Percentiles rank a stretch among this genome's conserved stretches.
Conservation (phyloP, 2,329 filamentous ascomycete genomes). For the Xylaria sp. region DNA sequence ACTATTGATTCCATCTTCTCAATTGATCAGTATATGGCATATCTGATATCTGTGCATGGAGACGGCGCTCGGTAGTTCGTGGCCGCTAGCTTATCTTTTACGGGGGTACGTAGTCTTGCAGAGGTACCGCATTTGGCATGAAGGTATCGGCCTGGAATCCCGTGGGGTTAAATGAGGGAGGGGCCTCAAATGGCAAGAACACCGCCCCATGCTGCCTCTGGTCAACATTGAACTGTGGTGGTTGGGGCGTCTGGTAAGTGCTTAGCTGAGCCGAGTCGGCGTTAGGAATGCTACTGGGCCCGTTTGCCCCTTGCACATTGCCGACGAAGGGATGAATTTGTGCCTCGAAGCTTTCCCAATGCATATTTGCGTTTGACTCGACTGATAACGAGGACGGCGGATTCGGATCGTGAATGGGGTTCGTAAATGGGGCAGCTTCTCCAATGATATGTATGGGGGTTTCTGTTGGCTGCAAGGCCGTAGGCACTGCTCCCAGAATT, state of each 20-base stretch:
- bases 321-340: constrained; percentile 22
- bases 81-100: constrained; percentile 1
- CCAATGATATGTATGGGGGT: constrained; percentile 17
- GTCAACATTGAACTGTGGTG: constrained; percentile 19
- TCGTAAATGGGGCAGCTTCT: constrained; percentile 15
- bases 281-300: constrained; percentile 5
- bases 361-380: constrained; percentile 14
- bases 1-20: not conserved
- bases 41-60: not conserved
- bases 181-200: constrained; percentile 23
- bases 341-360: constrained; percentile 25
- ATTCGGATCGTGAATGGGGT: constrained; percentile 16
- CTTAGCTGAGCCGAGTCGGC: constrained; percentile 9
- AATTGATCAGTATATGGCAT: not conserved
- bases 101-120: constrained; percentile 27
- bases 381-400: constrained; percentile 3
- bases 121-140: constrained; percentile 20
- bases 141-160: constrained; percentile 15
- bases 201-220: constrained; percentile 17
- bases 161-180: constrained; percentile 12
- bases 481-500: constrained; percentile 12
- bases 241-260: constrained; percentile 16
- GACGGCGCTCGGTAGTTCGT: constrained; percentile 7
- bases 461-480: constrained; percentile 13
- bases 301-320: constrained; percentile 13